phyloP scores from a whole-genome alignment of 768 basidiomycete species.

The Podaxis sp. region DNA sequence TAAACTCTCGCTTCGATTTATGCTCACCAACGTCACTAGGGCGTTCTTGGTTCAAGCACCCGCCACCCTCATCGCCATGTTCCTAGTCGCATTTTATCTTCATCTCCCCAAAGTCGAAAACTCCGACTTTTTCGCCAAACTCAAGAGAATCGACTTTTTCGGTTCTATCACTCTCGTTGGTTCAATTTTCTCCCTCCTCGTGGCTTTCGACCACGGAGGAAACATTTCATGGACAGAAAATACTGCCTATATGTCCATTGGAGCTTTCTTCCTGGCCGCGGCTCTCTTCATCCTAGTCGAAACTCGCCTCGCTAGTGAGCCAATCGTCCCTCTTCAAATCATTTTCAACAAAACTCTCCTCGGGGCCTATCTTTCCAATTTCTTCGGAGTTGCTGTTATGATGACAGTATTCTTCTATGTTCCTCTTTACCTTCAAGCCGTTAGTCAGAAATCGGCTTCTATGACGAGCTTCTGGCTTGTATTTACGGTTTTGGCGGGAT shows the following conservation, averaged over 20 bases:
- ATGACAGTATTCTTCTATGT: conserved; percentile 51
- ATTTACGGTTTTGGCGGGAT: conserved; percentile 42
- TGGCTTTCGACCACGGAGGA: conserved; percentile 55
- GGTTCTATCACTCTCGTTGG: conserved; percentile 57
- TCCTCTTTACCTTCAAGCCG: conserved; percentile 62
- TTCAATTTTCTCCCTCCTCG: conserved; percentile 55
- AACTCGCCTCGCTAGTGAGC: conserved; percentile 49
- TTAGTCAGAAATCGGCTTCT: conserved; percentile 44
- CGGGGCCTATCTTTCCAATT: conserved; percentile 55
- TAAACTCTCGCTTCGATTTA: too few species aligned
- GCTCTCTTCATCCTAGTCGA: conserved; percentile 47
- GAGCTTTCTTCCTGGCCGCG: conserved; percentile 31
- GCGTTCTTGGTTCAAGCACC: conserved; percentile 64
- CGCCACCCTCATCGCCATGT: conserved; percentile 49
- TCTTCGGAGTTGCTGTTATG: conserved; percentile 48
- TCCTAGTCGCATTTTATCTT: conserved; percentile 51
- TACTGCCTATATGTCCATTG: conserved; percentile 36
- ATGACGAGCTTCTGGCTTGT: conserved; percentile 54
- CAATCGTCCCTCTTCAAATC: conserved; percentile 57
- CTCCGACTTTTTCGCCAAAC: conserved; percentile 43
- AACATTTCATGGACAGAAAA: conserved; percentile 46
- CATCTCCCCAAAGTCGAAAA: conserved; percentile 43
- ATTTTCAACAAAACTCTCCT: conserved; percentile 49
- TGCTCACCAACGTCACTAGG: conserved; percentile 41
- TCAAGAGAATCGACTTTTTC: conserved; percentile 61